Conservation (phyloP, 2,329 filamentous ascomycete species). For the Epichloe sp. region DNA sequence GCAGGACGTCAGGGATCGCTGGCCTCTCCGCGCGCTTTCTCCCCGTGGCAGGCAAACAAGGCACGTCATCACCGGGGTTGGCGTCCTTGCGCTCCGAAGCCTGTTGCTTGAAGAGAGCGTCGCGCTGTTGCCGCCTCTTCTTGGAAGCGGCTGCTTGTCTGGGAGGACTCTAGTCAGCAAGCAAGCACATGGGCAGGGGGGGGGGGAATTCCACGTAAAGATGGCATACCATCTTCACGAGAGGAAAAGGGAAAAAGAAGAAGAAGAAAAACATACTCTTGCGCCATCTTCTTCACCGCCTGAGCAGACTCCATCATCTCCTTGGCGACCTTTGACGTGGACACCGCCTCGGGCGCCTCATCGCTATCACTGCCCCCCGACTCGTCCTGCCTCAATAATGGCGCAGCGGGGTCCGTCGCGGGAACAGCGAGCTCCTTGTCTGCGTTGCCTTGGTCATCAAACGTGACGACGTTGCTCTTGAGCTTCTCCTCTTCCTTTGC, state of each 20-base stretch:
- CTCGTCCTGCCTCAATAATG: conserved; percentile 11
- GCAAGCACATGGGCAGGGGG: not conserved
- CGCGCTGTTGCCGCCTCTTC: conserved; percentile 41
- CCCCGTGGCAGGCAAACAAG: not conserved
- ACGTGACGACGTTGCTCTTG: conserved; percentile 20
- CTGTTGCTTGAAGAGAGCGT: conserved; percentile 41
- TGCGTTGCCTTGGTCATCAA: conserved; percentile 21
- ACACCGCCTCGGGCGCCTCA: conserved; percentile 46
- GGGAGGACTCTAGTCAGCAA: not conserved
- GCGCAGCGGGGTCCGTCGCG: conserved; percentile 3
- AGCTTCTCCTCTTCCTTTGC: conserved; percentile 2
- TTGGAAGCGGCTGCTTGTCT: conserved; percentile 39
- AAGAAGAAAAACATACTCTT: conserved; percentile 29
- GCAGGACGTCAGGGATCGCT: conserved; percentile 32
- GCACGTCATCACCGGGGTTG: not conserved
- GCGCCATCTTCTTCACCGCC: conserved; percentile 34
- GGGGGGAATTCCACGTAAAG: not conserved
- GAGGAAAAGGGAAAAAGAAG: not conserved
- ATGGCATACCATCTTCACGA: not conserved
- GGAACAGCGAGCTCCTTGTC: conserved; percentile 8
- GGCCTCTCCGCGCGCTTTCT: conserved; percentile 20
- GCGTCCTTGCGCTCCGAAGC: conserved; percentile 30
- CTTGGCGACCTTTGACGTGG: conserved; percentile 34
- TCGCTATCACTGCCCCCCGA: conserved; percentile 32
- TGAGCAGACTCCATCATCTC: conserved; percentile 32